phyloP scores from a whole-genome alignment of 495 filamentous ascomycete species.

The Penicillium steckii region DNA sequence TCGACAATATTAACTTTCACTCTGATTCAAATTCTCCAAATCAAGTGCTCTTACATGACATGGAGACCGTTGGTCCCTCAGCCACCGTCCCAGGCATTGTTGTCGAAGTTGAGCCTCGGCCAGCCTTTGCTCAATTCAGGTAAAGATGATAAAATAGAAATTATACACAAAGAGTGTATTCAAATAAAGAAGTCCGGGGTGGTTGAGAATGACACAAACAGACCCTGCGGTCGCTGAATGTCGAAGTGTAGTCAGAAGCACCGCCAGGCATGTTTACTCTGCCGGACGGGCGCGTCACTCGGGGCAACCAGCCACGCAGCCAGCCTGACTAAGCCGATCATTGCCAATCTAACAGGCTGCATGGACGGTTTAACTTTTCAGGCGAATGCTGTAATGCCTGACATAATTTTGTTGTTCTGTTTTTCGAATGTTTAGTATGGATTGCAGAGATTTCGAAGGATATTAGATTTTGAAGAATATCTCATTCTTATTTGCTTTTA shows the following conservation, averaged over 20 bases:
- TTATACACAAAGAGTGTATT: conserved; percentile 14
- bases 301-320: conserved; percentile 36
- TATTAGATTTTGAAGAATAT: too few species aligned
- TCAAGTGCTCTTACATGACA: conserved; percentile 55
- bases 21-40: not conserved
- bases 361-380: not conserved
- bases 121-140: conserved; percentile 42
- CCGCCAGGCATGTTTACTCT: conserved; percentile 34
- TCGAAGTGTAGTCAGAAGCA: conserved; percentile 27
- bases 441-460: not conserved
- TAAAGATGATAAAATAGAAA: conserved; percentile 16
- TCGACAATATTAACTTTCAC: conserved; percentile 12
- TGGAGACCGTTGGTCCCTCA: conserved; percentile 61
- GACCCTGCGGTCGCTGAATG: conserved; percentile 31
- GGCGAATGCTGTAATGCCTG: not conserved
- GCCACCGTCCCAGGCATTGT: conserved; percentile 61
- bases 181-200: conserved; percentile 8
- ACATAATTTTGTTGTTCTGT: not conserved
- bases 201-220: conserved; percentile 5
- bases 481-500: too few species aligned
- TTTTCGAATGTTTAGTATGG: not conserved
- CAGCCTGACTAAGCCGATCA: conserved; percentile 11
- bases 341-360: not conserved
- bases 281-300: conserved; percentile 38
- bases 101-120: conserved; percentile 38